phyloP scores from a whole-genome alignment of 192 early-diverging fungal genomes.

The Globomyces pollinis-pini region DNA sequence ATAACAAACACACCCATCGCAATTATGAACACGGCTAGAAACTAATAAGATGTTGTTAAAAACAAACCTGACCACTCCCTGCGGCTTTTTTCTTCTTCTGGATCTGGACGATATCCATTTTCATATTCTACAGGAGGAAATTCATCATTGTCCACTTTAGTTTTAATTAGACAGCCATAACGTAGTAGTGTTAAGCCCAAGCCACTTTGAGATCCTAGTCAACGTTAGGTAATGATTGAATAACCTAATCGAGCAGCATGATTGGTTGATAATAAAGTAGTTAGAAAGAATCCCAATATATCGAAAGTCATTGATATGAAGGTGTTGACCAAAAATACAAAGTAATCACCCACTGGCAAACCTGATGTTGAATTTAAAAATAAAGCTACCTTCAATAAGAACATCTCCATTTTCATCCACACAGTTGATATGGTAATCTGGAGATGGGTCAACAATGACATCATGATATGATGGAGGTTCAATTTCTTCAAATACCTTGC shows the following conservation, averaged over 20 bases:
- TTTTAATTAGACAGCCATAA: conserved; percentile 34
- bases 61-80: conserved; percentile 7
- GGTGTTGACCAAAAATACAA: conserved; percentile 75
- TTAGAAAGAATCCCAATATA: conserved; percentile 74
- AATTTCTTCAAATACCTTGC: conserved; percentile 27
- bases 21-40: conserved; percentile 1
- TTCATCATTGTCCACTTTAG: conserved; percentile 1
- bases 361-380: conserved; percentile 32
- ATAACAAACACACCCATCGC: conserved; percentile 6
- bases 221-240: too few species aligned
- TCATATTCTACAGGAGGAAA: conserved; percentile 4
- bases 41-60: background rate
- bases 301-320: conserved; percentile 46
- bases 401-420: conserved; percentile 76
- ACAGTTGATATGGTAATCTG: conserved; percentile 73
- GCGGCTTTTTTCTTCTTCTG: conserved; percentile 10
- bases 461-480: conserved; percentile 64
- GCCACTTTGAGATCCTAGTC: conserved; percentile 66
- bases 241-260: conserved; percentile 83
- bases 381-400: conserved; percentile 66
- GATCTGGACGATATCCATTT: background rate
- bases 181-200: conserved; percentile 76
- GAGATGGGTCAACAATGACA: conserved; percentile 64
- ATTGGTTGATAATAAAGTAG: conserved; percentile 79
- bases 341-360: conserved; percentile 73